Conservation (phyloP, 495 filamentous ascomycete species). For the Lindgomyces ingoldianus region DNA sequence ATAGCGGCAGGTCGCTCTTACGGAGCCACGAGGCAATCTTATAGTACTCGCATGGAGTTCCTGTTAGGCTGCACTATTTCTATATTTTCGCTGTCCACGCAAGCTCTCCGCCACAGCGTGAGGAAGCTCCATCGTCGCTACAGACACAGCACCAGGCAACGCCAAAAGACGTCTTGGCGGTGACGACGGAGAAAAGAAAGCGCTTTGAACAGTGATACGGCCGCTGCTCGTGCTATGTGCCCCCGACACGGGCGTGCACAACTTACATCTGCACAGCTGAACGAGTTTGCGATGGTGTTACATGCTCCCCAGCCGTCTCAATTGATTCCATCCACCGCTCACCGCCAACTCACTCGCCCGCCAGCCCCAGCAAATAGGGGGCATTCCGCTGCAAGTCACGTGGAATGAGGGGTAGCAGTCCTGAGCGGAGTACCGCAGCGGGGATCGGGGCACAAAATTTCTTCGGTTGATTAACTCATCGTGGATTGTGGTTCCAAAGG, state of each 20-base stretch:
- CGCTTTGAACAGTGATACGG: no score
- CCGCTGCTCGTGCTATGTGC: background rate
- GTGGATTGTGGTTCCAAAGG: no score
- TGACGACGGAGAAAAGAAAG: background rate
- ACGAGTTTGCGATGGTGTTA: constrained; percentile 18
- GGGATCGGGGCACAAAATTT: background rate
- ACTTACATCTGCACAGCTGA: background rate
- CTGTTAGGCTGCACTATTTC: constrained; percentile 34
- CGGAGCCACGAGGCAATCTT: background rate
- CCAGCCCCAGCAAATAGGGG: constrained; percentile 3
- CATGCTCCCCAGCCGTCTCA: constrained; percentile 31
- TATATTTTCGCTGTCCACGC: constrained; percentile 27
- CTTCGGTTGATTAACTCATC: no score
- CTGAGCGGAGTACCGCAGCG: background rate
- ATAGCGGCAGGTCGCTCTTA: no score
- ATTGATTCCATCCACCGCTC: background rate
- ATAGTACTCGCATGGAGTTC: background rate
- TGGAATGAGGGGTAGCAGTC: constrained; percentile 35
- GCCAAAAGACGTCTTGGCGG: constrained; percentile 23
- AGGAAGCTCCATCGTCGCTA: constrained; percentile 17
- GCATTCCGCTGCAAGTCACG: constrained; percentile 26
- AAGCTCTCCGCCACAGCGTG: constrained; percentile 37
- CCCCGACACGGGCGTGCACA: background rate
- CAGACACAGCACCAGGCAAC: constrained; percentile 32
- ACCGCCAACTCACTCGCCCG: constrained; percentile 34